Evolutionary conservation across 2,329 filamentous ascomycete genomes (phyloP).

Genomic region (Xylaria digitata): DNA sequence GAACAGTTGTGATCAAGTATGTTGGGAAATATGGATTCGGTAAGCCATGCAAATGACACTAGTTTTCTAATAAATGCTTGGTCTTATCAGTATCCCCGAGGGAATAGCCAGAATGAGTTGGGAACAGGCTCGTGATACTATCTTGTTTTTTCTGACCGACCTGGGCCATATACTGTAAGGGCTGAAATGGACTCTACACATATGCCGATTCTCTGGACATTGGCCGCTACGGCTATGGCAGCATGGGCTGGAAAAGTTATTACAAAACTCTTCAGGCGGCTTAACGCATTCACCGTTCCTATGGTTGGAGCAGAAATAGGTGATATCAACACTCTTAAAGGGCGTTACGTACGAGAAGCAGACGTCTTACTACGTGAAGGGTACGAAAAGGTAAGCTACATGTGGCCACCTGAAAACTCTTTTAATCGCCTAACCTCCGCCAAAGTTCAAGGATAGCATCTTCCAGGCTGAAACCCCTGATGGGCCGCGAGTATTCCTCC

Average conservation of each 20-base stretch:
- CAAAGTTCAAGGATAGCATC: conserved; percentile 45
- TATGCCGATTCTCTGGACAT: conserved; percentile 35
- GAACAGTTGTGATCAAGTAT: background rate
- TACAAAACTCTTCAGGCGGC: conserved; percentile 30
- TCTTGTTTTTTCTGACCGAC: background rate
- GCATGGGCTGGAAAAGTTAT: conserved; percentile 36
- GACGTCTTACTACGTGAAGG: conserved; percentile 46
- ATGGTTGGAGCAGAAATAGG: conserved; percentile 38
- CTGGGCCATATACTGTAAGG: background rate
- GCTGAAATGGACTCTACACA: conserved; percentile 36
- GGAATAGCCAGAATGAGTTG: background rate
- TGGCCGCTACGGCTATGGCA: conserved; percentile 31
- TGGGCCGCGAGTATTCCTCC: conserved; percentile 46
- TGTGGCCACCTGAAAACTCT: background rate
- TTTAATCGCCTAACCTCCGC: conserved; percentile 3
- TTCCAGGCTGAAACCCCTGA: conserved; percentile 48
- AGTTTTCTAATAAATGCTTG: background rate
- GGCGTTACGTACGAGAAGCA: conserved; percentile 46
- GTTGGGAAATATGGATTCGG: background rate
- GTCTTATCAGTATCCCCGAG: background rate
- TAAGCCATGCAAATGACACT: background rate
- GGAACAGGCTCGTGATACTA: background rate
- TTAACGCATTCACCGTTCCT: conserved; percentile 40
- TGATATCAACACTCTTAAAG: conserved; percentile 41
- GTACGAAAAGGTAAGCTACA: conserved; percentile 41